These are phyloP conservation scores for Gynostemma pentaphyllum DNA, from an alignment of 306 rosid genomes.

Conservation along the genomic window DNA sequence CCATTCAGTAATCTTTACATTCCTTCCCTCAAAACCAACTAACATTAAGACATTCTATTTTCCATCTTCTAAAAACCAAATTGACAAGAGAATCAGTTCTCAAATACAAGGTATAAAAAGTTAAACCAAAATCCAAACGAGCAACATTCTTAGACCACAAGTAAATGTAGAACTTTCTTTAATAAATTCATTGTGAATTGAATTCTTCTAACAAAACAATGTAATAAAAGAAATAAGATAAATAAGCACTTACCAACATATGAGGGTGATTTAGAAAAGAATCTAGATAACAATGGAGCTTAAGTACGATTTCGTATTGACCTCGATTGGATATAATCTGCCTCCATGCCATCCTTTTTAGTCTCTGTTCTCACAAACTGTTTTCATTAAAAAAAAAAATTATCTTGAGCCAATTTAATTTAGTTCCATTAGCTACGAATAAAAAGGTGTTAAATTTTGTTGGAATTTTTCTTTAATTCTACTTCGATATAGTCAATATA, in stretches of 20 bases:
- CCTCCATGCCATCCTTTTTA: conserved; percentile 28
- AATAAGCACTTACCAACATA: conserved; percentile 3
- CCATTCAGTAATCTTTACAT: background rate
- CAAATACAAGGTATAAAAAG: background rate
- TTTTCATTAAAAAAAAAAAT: too few species aligned
- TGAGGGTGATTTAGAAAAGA: conserved; percentile 3
- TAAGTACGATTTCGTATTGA: conserved; percentile 1
- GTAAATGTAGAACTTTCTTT: too few species aligned
- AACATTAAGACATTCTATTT: background rate
- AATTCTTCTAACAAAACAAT: too few species aligned
- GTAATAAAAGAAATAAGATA: background rate
- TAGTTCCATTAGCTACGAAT: background rate
- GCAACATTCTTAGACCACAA: too few species aligned
- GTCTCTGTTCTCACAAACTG: too few species aligned
- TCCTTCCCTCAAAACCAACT: background rate
- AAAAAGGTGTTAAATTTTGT: background rate
- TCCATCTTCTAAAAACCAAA: background rate
- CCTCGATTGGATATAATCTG: conserved; percentile 11
- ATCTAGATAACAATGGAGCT: conserved; percentile 7
- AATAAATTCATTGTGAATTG: too few species aligned
- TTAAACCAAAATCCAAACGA: too few species aligned
- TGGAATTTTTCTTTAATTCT: background rate
- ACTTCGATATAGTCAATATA: background rate
- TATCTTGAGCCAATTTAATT: too few species aligned
- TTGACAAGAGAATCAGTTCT: background rate